A percentile compares a stretch with the other conserved stretches of the same genome.
Evolutionary conservation across 2,329 filamentous ascomycete genomes (phyloP).

Genomic region (Phialophora macrospora): DNA sequence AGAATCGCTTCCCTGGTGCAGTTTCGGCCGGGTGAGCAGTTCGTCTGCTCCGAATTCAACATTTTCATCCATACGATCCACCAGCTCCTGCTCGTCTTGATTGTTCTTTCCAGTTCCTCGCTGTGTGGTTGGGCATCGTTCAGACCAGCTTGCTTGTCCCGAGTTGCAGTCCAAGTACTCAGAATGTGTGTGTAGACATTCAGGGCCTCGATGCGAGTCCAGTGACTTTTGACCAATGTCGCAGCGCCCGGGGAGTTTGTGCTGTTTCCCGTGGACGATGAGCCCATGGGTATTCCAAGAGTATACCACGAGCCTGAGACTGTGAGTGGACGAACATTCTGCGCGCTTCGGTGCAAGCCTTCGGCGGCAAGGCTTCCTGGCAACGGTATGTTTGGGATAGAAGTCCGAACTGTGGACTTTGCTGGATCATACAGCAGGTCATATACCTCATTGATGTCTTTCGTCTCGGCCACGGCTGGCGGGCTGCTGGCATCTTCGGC

Average conservation of each 20-base stretch:
- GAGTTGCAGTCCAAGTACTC: constrained; percentile 60
- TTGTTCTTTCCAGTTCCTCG: constrained; percentile 63
- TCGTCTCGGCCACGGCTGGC: not conserved
- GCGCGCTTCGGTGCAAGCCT: constrained; percentile 28
- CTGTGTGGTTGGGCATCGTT: constrained; percentile 38
- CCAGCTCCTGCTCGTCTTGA: constrained; percentile 68
- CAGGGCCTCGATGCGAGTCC: constrained; percentile 60
- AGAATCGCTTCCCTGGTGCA: constrained; percentile 51
- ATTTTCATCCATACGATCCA: constrained; percentile 68
- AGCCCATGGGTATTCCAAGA: constrained; percentile 37
- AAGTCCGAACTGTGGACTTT: constrained; percentile 63
- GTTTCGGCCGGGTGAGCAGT: not conserved
- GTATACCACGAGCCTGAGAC: constrained; percentile 39
- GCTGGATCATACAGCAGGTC: constrained; percentile 66
- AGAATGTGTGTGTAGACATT: constrained; percentile 66
- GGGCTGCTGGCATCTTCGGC: constrained; percentile 1
- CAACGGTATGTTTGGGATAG: constrained; percentile 67
- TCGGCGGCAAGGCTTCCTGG: constrained; percentile 47
- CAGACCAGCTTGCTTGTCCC: constrained; percentile 33
- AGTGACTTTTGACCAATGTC: constrained; percentile 31
- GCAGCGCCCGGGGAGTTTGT: constrained; percentile 4
- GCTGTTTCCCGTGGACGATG: constrained; percentile 21
- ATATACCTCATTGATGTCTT: constrained; percentile 50
- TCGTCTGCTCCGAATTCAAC: constrained; percentile 22
- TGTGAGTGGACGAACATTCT: constrained; percentile 24